A percentile compares a stretch with the other conserved stretches of the same genome.
Evolutionary conservation across 345 rosid genomes (phyloP).

Genomic region (Punica granatum): DNA sequence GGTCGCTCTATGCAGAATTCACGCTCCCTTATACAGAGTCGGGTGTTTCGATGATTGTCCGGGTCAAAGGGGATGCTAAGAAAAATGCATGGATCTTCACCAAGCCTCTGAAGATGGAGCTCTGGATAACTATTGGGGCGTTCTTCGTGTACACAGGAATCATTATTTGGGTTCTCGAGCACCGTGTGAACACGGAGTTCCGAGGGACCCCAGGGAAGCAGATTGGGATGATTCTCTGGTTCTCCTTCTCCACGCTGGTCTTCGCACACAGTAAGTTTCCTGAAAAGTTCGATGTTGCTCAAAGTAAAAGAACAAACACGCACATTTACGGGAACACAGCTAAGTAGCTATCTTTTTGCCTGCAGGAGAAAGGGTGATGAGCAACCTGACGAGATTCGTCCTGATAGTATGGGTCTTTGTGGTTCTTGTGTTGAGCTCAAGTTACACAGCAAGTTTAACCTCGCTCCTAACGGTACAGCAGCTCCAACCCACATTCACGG

Average conservation of each 20-base stretch:
- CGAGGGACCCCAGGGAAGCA: constrained; percentile 17
- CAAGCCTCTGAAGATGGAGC: constrained; percentile 31
- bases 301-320: too few species aligned
- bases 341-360: too few species aligned
- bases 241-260: constrained; percentile 30
- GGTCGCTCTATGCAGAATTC: constrained; percentile 24
- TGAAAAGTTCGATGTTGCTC: not conserved
- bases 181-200: constrained; percentile 18
- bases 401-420: constrained; percentile 19
- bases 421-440: constrained; percentile 15
- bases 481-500: constrained; percentile 14
- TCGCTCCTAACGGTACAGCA: constrained; percentile 17
- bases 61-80: not conserved
- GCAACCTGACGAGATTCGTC: constrained; percentile 15
- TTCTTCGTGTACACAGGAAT: constrained; percentile 22
- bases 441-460: constrained; percentile 23
- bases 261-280: constrained; percentile 27
- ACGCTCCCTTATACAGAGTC: constrained; percentile 32
- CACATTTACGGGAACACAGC: not conserved
- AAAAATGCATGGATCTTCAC: constrained; percentile 30
- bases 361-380: constrained; percentile 19
- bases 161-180: constrained; percentile 30
- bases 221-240: constrained; percentile 21
- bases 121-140: constrained; percentile 27
- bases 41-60: constrained; percentile 29